Evolutionary conservation across 495 filamentous ascomycete species (phyloP), one percentile per base, ranked within the genome.

Genomic region (Trypethelium eluteriae): DNA sequence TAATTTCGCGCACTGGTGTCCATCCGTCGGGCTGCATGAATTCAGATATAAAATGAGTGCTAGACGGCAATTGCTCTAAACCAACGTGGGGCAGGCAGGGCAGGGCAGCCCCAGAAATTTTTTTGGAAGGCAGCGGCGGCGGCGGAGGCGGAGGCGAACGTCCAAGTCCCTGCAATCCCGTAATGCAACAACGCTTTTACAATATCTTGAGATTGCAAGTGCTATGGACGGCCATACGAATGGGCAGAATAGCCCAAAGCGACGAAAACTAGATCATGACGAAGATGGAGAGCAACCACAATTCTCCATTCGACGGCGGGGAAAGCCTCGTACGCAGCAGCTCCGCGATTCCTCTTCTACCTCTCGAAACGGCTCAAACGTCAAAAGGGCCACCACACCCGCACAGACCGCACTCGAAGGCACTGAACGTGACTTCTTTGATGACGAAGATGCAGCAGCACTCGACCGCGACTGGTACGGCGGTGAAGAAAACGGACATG

Each of bases 391-490:
- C 14, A 49, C 69, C 3, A 71, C 69, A 2, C 70, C 74, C 25
- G 67, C 63, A 32, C 74, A 75, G 59, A 65, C 39, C 11, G 57
- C 69, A 41, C 72, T 78, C 61, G 75, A 77, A 11, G 74, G 72
- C 14, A 68, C 71, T 3, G 76, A 79, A 64, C 65, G 72, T 18
- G 64, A 80, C 80, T 11, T 84, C 78, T 59, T 38, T 71, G 76
- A 50, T 80, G 83, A 73, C 66, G 77, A 56, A 80, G 85, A 75
- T 81, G 84, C 68, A 78, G 86, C 66, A 78, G 88, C 86, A n/a
- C 79, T 93, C n/a, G 90, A 94, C 74, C 85, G 90, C 66, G 90
- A 93, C 75, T 94, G 90, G 90, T 94, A 94, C 76, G 68, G 68
- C 44, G 88, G 86, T 39, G 91, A 93, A 70, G 90, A 93, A 70